These are phyloP conservation scores for Falciphora oryzae DNA, from an alignment of 2,329 filamentous ascomycete genomes.

Conservation along the genomic window DNA sequence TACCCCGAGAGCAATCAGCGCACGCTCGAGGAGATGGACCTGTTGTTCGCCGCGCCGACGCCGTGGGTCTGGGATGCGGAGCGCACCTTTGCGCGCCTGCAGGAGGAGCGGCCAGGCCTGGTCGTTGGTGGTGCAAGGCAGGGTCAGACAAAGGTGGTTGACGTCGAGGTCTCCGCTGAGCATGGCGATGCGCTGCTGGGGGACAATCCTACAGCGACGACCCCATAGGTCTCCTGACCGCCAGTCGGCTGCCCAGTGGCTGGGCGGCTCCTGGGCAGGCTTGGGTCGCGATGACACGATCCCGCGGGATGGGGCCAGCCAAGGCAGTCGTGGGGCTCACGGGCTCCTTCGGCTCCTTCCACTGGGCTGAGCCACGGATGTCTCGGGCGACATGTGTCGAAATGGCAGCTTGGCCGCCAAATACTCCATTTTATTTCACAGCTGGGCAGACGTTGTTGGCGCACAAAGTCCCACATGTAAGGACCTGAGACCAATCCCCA, in stretches of 20 bases:
- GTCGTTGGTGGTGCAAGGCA: constrained; percentile 7
- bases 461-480: no score
- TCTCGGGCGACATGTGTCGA: no score
- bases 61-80: constrained; percentile 61
- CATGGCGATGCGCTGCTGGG: neutral
- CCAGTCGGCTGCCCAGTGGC: no score
- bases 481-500: no score
- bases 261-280: neutral
- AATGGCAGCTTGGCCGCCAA: neutral
- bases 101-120: constrained; percentile 17
- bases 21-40: constrained; percentile 69
- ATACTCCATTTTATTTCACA: neutral
- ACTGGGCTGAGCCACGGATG: no score
- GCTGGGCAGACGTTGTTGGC: neutral
- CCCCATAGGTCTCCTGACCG: neutral
- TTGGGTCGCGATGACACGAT: no score
- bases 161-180: neutral
- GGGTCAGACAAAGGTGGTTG: neutral
- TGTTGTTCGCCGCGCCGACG: constrained; percentile 61
- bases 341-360: no score
- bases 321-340: no score
- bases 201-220: neutral
- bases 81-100: constrained; percentile 17
- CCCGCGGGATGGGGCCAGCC: no score
- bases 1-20: constrained; percentile 71